Evolutionary conservation across 1,139 yeast genomes (phyloP), one percentile per base, ranked within the genome.

Genomic region (Hyphopichia khmerensis): DNA sequence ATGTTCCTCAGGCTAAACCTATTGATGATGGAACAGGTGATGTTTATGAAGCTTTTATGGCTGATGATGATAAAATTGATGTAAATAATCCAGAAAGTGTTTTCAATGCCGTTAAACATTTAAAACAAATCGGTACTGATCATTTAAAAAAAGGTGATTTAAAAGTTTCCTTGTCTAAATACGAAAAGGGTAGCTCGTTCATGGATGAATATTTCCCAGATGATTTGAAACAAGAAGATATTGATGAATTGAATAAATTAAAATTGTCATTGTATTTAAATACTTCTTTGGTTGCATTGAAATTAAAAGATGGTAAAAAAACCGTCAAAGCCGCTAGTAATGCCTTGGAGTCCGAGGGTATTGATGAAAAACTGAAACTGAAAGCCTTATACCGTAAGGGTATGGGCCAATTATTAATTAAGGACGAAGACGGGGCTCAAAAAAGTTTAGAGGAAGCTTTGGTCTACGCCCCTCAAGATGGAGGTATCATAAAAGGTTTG

Each of bases 341-440:
- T 40, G 96, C 89, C 0, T 71, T 88, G 43, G 84, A 76, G 32
- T 77, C 75, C 23, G 84, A 82, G 36, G 75, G 68, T 3, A 69
- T 85, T 11, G 88, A 81, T 41, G 85, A 79, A 42, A 79, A 81
- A 52, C 81, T 87, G 24, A 79, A 77, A 60, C 89, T 95, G 8
- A 91, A 91, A 70, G 96, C 96, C 0, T 71, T 79, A 41, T 91
- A 86, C 69, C 82, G 97, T 60, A 82, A 89, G 64, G 97, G 96
- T 31, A 70, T 79, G 57, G 97, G 95, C 1, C 74, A 81, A 52
- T 65, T 80, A 43, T 67, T 79, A 19, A 67, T 72, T 24, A 85
- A 85, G 57, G 83, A 87, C 58, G 87, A 84, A 47, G 91, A 83
- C 31, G 77, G 72, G 40, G 96, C 97, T 0, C 69, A 84, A 42